Evolutionary conservation across 2,329 filamentous ascomycete genomes (phyloP).

Genomic region (Aspergillus sp.): DNA sequence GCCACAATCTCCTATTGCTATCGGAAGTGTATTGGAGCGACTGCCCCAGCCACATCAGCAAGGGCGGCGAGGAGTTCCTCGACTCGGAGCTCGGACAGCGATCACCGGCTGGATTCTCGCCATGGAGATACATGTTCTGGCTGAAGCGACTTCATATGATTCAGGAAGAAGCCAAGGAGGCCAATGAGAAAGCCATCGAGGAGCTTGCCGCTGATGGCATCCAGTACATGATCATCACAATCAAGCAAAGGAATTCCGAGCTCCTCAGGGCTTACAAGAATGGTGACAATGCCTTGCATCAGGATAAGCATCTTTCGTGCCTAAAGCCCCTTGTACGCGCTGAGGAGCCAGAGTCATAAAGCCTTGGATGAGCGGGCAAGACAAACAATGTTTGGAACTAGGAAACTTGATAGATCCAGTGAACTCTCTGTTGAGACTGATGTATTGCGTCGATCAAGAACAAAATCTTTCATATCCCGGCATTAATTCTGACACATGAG

Average conservation of each 20-base stretch:
- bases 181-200: conserved; percentile 12
- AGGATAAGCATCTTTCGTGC: conserved; percentile 8
- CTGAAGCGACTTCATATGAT: conserved; percentile 20
- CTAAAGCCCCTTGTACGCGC: conserved; percentile 2
- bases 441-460: no score
- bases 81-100: conserved; percentile 18
- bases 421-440: no score
- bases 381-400: no score
- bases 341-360: background rate
- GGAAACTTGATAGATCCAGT: no score
- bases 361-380: background rate
- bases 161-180: conserved; percentile 12
- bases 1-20: conserved; percentile 13
- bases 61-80: conserved; percentile 12
- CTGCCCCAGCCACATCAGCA: conserved; percentile 11
- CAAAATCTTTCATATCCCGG: no score
- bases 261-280: conserved; percentile 2
- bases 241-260: conserved; percentile 12
- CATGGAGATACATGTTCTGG: conserved; percentile 24
- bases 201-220: conserved; percentile 16
- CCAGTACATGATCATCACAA: conserved; percentile 9
- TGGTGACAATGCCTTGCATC: conserved; percentile 5
- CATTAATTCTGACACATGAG: no score
- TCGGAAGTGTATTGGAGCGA: conserved; percentile 17
- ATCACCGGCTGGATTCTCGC: conserved; percentile 15